Conservation (phyloP, 768 basidiomycete species). For the Dictyophora rubrovolvata region DNA sequence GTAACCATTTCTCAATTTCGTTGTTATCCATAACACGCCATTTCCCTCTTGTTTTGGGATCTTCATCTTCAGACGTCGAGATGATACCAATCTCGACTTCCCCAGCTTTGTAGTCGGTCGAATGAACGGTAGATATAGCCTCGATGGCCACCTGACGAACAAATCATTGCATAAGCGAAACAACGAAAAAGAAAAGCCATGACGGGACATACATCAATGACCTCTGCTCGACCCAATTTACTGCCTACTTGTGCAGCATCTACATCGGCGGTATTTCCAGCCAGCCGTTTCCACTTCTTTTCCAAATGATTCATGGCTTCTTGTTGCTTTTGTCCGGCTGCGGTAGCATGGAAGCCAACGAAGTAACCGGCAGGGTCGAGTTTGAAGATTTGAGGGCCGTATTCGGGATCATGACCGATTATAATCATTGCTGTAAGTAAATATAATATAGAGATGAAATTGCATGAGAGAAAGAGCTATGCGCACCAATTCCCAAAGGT, state of each 20-base stretch:
- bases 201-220: conserved; percentile 67
- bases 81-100: conserved; percentile 97
- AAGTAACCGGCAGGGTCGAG: conserved; percentile 98
- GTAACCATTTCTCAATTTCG: conserved; percentile 70
- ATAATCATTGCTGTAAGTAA: conserved; percentile 74
- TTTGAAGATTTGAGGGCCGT: conserved; percentile 96
- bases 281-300: conserved; percentile 97
- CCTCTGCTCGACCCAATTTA: conserved; percentile 61
- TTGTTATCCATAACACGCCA: conserved; percentile 73
- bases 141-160: conserved; percentile 77
- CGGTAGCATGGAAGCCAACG: conserved; percentile 95
- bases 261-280: conserved; percentile 39
- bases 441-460: conserved; percentile 1
- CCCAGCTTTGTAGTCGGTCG: conserved; percentile 90
- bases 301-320: conserved; percentile 98
- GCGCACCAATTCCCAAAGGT: conserved; percentile 84
- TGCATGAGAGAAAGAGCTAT: background rate
- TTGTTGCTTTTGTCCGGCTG: conserved; percentile 94
- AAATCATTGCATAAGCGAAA: conserved; percentile 8
- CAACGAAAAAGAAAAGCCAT: background rate
- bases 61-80: conserved; percentile 64
- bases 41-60: conserved; percentile 54
- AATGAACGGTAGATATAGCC: conserved; percentile 85
- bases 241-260: conserved; percentile 69
- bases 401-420: conserved; percentile 84